Evolutionary conservation across 345 rosid genomes (phyloP).

Genomic region (Populus davidiana): DNA sequence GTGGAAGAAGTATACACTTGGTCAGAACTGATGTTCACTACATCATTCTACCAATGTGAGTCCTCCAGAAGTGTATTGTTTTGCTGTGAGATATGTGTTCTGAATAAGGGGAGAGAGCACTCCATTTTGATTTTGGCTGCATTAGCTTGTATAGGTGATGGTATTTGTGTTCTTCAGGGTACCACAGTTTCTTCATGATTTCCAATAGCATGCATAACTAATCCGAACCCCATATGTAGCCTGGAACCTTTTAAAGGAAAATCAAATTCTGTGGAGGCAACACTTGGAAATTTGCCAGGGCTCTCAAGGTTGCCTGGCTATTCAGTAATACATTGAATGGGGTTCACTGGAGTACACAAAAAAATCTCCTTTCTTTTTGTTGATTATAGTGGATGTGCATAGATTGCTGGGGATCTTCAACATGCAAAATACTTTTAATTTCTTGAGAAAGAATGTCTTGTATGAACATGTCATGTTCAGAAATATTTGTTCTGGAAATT

Average conservation of each 20-base stretch:
- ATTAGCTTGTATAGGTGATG: conserved; percentile 20
- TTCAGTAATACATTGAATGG: conserved; percentile 27
- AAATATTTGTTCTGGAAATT: background rate
- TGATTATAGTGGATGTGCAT: background rate
- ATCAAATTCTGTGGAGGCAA: conserved; percentile 20
- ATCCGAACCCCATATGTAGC: background rate
- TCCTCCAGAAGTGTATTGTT: conserved; percentile 15
- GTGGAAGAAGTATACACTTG: background rate
- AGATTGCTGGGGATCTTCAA: background rate
- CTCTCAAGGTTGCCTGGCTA: conserved; percentile 30
- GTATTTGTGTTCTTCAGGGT: conserved; percentile 20
- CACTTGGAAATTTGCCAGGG: conserved; percentile 28
- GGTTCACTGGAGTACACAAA: conserved; percentile 21
- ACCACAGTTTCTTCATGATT: conserved; percentile 17
- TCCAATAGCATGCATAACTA: conserved; percentile 16
- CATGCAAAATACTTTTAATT: background rate
- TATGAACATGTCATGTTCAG: background rate
- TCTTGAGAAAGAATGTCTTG: background rate
- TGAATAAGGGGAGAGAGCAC: conserved; percentile 4
- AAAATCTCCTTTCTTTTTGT: background rate
- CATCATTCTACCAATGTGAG: conserved; percentile 4
- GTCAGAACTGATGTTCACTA: conserved; percentile 16
- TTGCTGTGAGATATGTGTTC: conserved; percentile 14
- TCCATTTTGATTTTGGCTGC: conserved; percentile 20
- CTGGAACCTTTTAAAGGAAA: conserved; percentile 25